Base-by-base conservation (phyloP, 2,329 filamentous ascomycete genomes). In the Albifimbria verrucaria region DNA sequence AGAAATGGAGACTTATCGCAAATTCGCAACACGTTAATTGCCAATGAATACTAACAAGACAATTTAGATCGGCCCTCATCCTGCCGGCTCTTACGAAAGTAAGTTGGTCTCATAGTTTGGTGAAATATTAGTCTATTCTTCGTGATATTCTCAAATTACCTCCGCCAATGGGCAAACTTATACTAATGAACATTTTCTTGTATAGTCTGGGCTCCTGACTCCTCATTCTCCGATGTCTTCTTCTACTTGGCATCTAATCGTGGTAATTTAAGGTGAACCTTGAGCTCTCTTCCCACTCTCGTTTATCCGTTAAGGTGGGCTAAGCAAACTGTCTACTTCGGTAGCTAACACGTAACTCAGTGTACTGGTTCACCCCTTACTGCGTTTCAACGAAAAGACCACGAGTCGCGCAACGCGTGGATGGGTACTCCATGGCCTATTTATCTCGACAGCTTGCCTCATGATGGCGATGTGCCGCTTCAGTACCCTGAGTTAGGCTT, bases 31-130 rank as follows among this genome's bases (percentile, higher is more conserved):
- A 32, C 7, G 26, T 32, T 15, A n/a, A 39, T 39, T n/a, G 18
- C 6, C 4, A 15, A 39, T n/a, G 18, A 12, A 17, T 15, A 39
- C 12, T 39, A 39, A 39, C 32, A 17, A 12, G 11, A n/a, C n/a
- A 12, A 12, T 39, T 12, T n/a, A 39, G 0, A 65, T 64, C n/a
- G 67, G 67, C 2, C 67, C 67, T 43, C 67, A 69, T 50, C 67
- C 67, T 1, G 67, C 67, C 15, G 67, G 67, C 7, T 68, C 66
- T 1, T 69, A 69, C 44, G 67, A 69, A 53, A 68, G 66, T 69
- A 48, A 56, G 64, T 61, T 22, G 11, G 32, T 17, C 6, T 12
- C n/a, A n/a, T n/a, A n/a, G n/a, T n/a, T n/a, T n/a, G n/a, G n/a
- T n/a, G n/a, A n/a, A n/a, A n/a, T n/a, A n/a, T n/a, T n/a, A n/a